Base-by-base conservation (phyloP, 176 grass and related monocot genomes). In the Panicum miliaceum region DNA sequence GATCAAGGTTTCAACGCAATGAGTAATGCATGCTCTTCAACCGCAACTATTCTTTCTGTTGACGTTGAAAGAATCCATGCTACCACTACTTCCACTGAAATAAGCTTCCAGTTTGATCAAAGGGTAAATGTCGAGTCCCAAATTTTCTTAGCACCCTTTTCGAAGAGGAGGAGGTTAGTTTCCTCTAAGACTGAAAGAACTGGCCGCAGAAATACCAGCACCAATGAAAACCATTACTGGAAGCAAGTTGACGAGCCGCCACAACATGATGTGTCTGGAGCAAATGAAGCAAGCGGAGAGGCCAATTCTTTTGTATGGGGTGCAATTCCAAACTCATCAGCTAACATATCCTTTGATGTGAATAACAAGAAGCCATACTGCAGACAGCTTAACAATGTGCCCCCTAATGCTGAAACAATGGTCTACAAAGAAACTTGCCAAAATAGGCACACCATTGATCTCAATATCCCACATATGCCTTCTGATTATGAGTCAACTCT, bases 381-480 rank as follows among this genome's bases (percentile, higher is more conserved):
- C 82, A 89, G 81, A 75, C 72, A 80, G 51, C 34, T 71, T 68
- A 74, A 86, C 74, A 68, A 51, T 68, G 56, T 75, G 34, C 47
- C 42, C 65, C 41, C 77, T 70, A 86, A 62, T 66, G 67, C 47
- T 86, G 91, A 83, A 75, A 53, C 63, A 70, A 60, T 75, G 51
- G 52, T 93, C 64, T 80, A 58, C 85, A 67, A 86, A 64, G 86
- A 86, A 80, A 86, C 84, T 12, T 35, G 6, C 50, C 67, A 85
- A 46, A 66, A 72, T 64, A 88, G 75, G 88, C 86, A 85, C 81
- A 68, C 46, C 42, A 88, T 98, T 73, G 96, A 95, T 85, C 77
- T 95, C 68, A 98, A 95, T 83, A 37, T 93, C 54, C 95, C 92
- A 64, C 87, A 95, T 85, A 71, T 86, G 25, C 81, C 90, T 84